Evolutionary conservation across 164 flowering plant genomes (phyloP), one percentile per base, ranked within the genome.

Genomic region (Cinnamomum micranthum): DNA sequence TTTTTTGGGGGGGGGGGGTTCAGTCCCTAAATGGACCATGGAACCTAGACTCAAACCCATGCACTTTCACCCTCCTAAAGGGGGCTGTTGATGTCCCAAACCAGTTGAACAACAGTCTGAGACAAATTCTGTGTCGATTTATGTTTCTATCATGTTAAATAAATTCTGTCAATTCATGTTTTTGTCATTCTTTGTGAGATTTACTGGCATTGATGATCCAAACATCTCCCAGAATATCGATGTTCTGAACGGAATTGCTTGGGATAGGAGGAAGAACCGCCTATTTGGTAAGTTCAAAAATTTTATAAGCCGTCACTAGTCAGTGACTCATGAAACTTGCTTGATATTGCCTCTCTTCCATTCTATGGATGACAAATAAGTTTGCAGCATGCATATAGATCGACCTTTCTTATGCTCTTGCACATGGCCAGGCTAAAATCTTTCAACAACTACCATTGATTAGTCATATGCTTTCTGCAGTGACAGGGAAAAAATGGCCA

Each of bases 171-270:
- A 41, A 41, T 41, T 41, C 47, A 0, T 41, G 11, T 41, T 41
- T 41, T 11, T 41, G 47, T 41, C 11, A 9, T 41, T 41, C 47
- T 41, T 9, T 41, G 47, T 41, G 47, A 41, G 47, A 41, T 41
- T 41, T 41, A 41, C 47, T 41, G 2, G 47, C 47, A 41, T 41
- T 41, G 47, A 59, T 17, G 22, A 25, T 65, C 22, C 15, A 5
- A 33, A 31, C 10, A 68, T 50, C 14, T 47, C 85, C 1, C 79
- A 90, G 96, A 85, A 51, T 17, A 84, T 91, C 80, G 97, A 95
- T 84, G 98, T 95, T 77, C 78, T 95, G 69, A 95, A 92, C 76
- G 98, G 98, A 79, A 92, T 95, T 73, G 98, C 98, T n/a, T 95
- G 97, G 97, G 98, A 95, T 81, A 72, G 73, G 5, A 81, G 84